Conservation (phyloP, 257 asterid genomes). For the Voacanga thouarsii region DNA sequence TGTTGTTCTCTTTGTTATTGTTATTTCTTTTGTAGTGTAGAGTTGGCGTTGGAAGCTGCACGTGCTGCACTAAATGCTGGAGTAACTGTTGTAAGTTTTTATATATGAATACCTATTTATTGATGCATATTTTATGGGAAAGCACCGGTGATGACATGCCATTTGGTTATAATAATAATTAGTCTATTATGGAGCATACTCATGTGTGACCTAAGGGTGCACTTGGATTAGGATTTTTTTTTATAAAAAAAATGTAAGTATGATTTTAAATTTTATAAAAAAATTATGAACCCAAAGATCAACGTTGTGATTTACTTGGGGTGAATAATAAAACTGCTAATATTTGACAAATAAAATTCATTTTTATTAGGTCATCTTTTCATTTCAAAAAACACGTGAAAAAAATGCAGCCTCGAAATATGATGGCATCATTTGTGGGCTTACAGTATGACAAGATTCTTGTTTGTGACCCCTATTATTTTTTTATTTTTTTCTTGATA, state of each 20-base stretch:
- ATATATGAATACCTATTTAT: background rate
- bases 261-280: too few species aligned
- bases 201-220: too few species aligned
- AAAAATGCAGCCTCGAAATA: background rate
- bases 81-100: constrained; percentile 61
- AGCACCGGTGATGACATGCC: background rate
- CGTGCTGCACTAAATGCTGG: constrained; percentile 72
- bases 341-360: too few species aligned
- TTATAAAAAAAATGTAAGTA: too few species aligned
- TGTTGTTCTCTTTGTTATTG: background rate
- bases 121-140: background rate
- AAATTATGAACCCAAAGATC: too few species aligned
- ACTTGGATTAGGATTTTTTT: too few species aligned
- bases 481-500: background rate
- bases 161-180: background rate
- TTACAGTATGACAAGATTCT: background rate
- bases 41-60: constrained; percentile 75
- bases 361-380: too few species aligned
- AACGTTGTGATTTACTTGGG: too few species aligned
- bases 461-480: background rate
- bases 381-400: too few species aligned
- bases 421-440: background rate
- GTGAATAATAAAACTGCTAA: too few species aligned
- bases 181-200: background rate
- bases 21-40: constrained; percentile 47